Conservation (phyloP, 257 asterid species). For the Fraxinus anomala region DNA sequence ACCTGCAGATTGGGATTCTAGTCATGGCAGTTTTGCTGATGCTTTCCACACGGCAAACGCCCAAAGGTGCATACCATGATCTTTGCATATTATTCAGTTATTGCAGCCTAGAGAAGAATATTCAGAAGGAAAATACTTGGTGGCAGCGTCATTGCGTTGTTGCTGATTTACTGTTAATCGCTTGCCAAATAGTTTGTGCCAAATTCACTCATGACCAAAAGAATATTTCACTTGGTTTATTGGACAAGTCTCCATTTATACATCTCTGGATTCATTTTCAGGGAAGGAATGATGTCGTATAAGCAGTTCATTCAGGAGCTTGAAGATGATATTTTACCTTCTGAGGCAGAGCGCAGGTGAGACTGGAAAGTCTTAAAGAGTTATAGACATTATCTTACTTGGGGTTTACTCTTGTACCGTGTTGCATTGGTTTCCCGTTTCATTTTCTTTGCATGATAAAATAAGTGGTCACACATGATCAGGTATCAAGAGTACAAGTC, state of each 20-base stretch:
- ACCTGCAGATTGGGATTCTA: slow-evolving; percentile 84
- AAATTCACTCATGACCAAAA: background rate
- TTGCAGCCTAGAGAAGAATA: background rate
- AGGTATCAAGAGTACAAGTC: slow-evolving; percentile 96
- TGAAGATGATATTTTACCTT: slow-evolving; percentile 93
- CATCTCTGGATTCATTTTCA: slow-evolving; percentile 28
- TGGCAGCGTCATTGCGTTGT: background rate
- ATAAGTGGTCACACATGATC: slow-evolving; percentile 22
- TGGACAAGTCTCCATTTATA: background rate
- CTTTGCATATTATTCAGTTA: slow-evolving; percentile 10
- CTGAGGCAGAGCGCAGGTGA: slow-evolving; percentile 98
- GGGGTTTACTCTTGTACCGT: background rate
- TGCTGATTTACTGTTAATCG: background rate
- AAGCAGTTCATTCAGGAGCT: slow-evolving; percentile 99
- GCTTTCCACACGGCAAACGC: slow-evolving; percentile 52
- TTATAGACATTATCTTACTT: slow-evolving; percentile 18
- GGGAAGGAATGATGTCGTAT: slow-evolving; percentile 99
- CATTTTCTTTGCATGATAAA: slow-evolving; percentile 20
- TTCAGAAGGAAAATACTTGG: background rate
- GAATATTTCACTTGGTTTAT: background rate
- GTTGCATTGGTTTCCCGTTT: slow-evolving; percentile 20
- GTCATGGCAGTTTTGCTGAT: slow-evolving; percentile 69
- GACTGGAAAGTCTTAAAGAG: slow-evolving; percentile 23
- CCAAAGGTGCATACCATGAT: slow-evolving; percentile 56
- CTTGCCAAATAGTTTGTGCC: background rate